Evolutionary conservation across 352 stramenopile genomes (phyloP), one percentile per base, ranked within the genome.

Genomic region (Phytophthora macrochlamydospora): DNA sequence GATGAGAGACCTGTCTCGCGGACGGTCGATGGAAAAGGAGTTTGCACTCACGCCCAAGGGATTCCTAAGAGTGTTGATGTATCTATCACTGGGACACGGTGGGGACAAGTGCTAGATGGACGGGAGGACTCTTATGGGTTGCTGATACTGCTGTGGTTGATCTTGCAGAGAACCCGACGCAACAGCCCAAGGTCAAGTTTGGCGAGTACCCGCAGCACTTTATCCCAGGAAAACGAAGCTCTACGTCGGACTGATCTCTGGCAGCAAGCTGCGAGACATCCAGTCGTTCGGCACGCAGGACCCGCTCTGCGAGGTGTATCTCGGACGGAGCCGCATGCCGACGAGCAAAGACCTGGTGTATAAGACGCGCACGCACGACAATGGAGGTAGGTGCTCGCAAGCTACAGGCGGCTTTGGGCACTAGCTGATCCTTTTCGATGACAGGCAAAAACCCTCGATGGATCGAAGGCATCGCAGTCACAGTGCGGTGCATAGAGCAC

Each of bases 11-110:
- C 66, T 93, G 42, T 90, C 85, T 6, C 82, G 85, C 31, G 85
- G 85, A 38, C 80, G 82, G 28, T 90, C 82, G 18, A 91, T 93
- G 76, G 82, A 93, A 91, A n/a, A 91, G 63, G 82, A 93, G 71
- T 90, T 91, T 48, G 85, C 80, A 49, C 51, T 93, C 32, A 85
- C 81, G 18, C 85, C 85, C 18, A 79, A 88, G 67, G 85, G 85
- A 0, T 93, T 86, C 58, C 40, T 93, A 29, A 85, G 84, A 50
- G 76, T 93, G 51, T 63, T 84, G 11, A 68, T 93, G 51, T 93
- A 93, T 66, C 58, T 93, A 14, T 87, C 85, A 30, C 65, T 93
- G 43, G 82, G 77, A 4, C 82, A 90, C 48, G 85, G 84, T 93
- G 50, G 18, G 71, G 62, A 2, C 7, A 7, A 13, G 18, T 28